These are phyloP conservation scores for Lepiota venenata DNA, from an alignment of 768 basidiomycete species.

Conservation along the genomic window DNA sequence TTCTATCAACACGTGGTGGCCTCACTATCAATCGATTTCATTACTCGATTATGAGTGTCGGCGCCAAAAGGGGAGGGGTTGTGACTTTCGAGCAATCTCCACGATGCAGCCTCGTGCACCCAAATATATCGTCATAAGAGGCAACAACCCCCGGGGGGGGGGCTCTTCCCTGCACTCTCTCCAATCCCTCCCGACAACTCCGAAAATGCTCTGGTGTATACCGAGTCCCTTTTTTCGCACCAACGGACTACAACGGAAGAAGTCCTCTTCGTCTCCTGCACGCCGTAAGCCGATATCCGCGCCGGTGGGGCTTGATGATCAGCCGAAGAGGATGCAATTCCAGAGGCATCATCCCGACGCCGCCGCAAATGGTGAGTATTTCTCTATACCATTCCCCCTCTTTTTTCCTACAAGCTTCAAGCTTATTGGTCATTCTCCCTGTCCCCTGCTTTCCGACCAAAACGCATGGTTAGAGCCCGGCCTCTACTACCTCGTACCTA, in stretches of 20 bases:
- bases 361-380: constrained; percentile 13
- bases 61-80: not conserved
- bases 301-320: constrained; percentile 8
- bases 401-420: not conserved
- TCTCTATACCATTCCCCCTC: not conserved
- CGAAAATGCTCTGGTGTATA: constrained; percentile 31
- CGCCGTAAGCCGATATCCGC: constrained; percentile 8
- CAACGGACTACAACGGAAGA: not conserved
- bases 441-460: not conserved
- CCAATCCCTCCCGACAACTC: constrained; percentile 15
- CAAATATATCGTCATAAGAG: constrained; percentile 10
- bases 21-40: constrained; percentile 1
- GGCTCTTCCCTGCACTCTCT: not conserved
- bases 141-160: too few relatives aligned
- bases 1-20: constrained; percentile 8
- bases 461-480: constrained; percentile 26
- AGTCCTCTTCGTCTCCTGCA: constrained; percentile 14
- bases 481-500: constrained; percentile 37
- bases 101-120: constrained; percentile 40
- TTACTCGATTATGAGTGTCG: constrained; percentile 3
- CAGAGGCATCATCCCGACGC: constrained; percentile 13
- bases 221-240: constrained; percentile 14
- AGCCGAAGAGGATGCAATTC: constrained; percentile 8
- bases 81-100: constrained; percentile 12
- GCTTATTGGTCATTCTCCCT: not conserved